Evolutionary conservation across 2,329 filamentous ascomycete species (phyloP).

Genomic region (Alternaria postmessia): DNA sequence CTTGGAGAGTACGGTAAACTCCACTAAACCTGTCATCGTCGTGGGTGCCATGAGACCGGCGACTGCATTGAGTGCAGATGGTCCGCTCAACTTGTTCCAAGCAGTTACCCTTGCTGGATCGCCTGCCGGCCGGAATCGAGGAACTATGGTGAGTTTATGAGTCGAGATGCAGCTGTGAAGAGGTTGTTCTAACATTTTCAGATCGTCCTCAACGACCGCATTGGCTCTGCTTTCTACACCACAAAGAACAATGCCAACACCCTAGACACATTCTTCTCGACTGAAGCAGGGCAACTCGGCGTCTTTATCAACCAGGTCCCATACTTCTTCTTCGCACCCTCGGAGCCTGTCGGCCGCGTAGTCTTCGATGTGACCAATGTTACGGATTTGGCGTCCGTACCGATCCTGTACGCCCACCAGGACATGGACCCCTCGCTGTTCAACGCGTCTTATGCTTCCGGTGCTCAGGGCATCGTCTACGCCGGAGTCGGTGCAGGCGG

Average conservation of each 20-base stretch:
- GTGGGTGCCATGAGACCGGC: constrained; percentile 71
- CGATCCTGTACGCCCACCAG: constrained; percentile 65
- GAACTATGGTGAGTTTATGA: constrained; percentile 55
- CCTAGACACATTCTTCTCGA: constrained; percentile 68
- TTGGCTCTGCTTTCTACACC: constrained; percentile 65
- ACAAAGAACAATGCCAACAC: constrained; percentile 70
- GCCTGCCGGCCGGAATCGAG: constrained; percentile 58
- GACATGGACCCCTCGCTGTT: constrained; percentile 61
- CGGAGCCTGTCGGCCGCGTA: constrained; percentile 55
- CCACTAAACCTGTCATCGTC: constrained; percentile 66
- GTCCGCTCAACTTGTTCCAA: constrained; percentile 68
- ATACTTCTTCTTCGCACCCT: constrained; percentile 66
- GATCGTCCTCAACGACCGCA: constrained; percentile 69
- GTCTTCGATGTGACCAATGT: constrained; percentile 51
- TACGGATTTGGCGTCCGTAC: constrained; percentile 63
- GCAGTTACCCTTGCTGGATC: constrained; percentile 65
- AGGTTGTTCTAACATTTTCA: not conserved
- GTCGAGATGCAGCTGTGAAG: not conserved
- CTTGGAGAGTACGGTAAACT: constrained; percentile 65
- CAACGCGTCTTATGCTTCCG: constrained; percentile 57
- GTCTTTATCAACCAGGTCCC: constrained; percentile 66
- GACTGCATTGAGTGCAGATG: constrained; percentile 69
- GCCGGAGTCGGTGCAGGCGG: constrained; percentile 65
- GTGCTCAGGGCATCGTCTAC: constrained; percentile 64
- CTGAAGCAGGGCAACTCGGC: constrained; percentile 64